A percentile compares a stretch with the other conserved stretches of the same genome.
These are phyloP conservation scores for Metschnikowia reukaufii DNA, from an alignment of 805 yeast genomes.

Conservation along the genomic window DNA sequence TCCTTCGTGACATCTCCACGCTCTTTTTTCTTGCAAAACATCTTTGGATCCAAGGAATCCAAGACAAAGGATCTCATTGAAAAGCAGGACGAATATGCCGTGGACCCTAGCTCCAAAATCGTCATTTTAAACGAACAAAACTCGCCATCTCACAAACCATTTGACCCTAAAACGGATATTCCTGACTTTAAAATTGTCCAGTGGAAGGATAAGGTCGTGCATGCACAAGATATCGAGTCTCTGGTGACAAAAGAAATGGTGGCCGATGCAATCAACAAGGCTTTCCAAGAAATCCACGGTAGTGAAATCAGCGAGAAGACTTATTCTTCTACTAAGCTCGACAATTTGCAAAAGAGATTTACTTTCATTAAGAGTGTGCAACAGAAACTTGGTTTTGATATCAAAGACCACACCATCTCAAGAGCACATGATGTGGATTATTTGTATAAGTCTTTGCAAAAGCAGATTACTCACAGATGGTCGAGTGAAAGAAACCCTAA, in stretches of 20 bases:
- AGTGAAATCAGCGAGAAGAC: conserved; percentile 9
- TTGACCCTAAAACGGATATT: conserved; percentile 31
- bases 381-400: conserved; percentile 46
- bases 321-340: conserved; percentile 9
- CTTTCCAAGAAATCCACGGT: conserved; percentile 21
- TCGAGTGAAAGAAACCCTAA: conserved; percentile 71
- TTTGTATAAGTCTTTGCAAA: conserved; percentile 38
- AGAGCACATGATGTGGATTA: conserved; percentile 38
- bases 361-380: conserved; percentile 49
- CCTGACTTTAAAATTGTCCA: conserved; percentile 35
- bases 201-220: conserved; percentile 35
- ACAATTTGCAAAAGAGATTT: conserved; percentile 52
- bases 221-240: conserved; percentile 28
- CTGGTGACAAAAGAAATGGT: conserved; percentile 28
- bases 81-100: conserved; percentile 40
- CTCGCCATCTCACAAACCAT: conserved; percentile 31
- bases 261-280: conserved; percentile 24
- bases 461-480: conserved; percentile 42
- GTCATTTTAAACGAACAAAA: conserved; percentile 37
- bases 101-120: conserved; percentile 32
- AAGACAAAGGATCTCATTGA: conserved; percentile 37
- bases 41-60: conserved; percentile 34
- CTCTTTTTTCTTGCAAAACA: conserved; percentile 29
- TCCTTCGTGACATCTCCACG: conserved; percentile 16
- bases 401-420: conserved; percentile 53